Conservation (phyloP, 208 protist genomes). For the Leishmania major region DNA sequence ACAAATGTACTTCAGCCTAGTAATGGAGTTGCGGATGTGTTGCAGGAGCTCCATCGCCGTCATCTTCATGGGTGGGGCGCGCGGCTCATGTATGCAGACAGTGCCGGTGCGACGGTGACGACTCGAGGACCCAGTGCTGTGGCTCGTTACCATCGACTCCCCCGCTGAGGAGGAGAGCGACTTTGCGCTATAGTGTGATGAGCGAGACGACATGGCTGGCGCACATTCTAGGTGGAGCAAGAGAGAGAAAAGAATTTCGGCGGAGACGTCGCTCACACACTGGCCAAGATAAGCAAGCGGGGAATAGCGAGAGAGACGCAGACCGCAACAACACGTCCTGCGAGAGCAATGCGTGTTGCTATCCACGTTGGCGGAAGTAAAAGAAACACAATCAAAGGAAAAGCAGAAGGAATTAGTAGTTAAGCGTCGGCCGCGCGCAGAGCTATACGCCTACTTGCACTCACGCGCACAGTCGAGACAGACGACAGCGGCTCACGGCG, state of each 20-base stretch:
- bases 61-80: slow-evolving; percentile 71
- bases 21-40: slow-evolving; percentile 75
- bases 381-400: background rate
- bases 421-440: background rate
- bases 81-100: slow-evolving; percentile 30
- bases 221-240: background rate
- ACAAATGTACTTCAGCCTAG: slow-evolving; percentile 74
- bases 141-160: slow-evolving; percentile 47
- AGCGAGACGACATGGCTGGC: slow-evolving; percentile 59
- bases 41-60: slow-evolving; percentile 64
- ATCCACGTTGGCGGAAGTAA: background rate
- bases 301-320: background rate
- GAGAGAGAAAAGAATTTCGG: background rate
- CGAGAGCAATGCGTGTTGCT: background rate
- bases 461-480: background rate
- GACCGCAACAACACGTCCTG: background rate
- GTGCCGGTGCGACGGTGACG: slow-evolving; percentile 47
- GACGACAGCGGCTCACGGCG: background rate
- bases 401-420: background rate
- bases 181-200: slow-evolving; percentile 53
- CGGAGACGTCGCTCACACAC: background rate
- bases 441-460: background rate
- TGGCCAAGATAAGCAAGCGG: background rate
- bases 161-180: slow-evolving; percentile 64
- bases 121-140: slow-evolving; percentile 50